Percentiles rank a stretch among this genome's conserved stretches.
These are phyloP conservation scores for Ophiocordyceps camponoti-saundersi DNA, from an alignment of 2,329 filamentous ascomycete species.

Conservation along the genomic window DNA sequence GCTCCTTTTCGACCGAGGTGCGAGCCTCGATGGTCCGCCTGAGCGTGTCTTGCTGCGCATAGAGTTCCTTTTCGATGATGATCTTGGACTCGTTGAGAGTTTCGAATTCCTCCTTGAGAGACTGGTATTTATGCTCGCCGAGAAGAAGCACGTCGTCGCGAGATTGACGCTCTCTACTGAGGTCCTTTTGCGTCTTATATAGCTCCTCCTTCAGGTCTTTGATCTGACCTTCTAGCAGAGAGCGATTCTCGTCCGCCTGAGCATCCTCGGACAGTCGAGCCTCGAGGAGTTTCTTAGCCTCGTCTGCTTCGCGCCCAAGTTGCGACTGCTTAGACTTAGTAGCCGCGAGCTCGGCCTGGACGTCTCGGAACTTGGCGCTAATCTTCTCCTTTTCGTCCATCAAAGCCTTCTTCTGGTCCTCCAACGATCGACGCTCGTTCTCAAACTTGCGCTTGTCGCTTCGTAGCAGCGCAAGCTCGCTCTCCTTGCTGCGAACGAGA, in stretches of 20 bases:
- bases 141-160: slow-evolving; percentile 86
- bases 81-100: slow-evolving; percentile 87
- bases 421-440: slow-evolving; percentile 60
- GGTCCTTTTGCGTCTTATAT: slow-evolving; percentile 69
- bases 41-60: slow-evolving; percentile 82
- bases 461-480: slow-evolving; percentile 72
- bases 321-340: slow-evolving; percentile 73
- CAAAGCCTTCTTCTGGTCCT: slow-evolving; percentile 60
- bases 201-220: slow-evolving; percentile 74
- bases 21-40: slow-evolving; percentile 73
- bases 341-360: slow-evolving; percentile 75
- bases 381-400: slow-evolving; percentile 64
- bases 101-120: slow-evolving; percentile 71
- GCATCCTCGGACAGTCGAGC: slow-evolving; percentile 80
- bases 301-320: slow-evolving; percentile 73
- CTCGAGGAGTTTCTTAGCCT: slow-evolving; percentile 74
- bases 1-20: slow-evolving; percentile 64
- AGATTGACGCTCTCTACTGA: slow-evolving; percentile 83
- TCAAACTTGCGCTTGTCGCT: slow-evolving; percentile 73
- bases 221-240: slow-evolving; percentile 73
- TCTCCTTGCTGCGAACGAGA: slow-evolving; percentile 82
- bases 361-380: slow-evolving; percentile 57
- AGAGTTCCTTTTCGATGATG: slow-evolving; percentile 94
- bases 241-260: slow-evolving; percentile 64
- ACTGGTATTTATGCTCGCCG: slow-evolving; percentile 71